Evolutionary conservation across 148 eudicot species (phyloP).

Genomic region (Vaccinium darrowii): DNA sequence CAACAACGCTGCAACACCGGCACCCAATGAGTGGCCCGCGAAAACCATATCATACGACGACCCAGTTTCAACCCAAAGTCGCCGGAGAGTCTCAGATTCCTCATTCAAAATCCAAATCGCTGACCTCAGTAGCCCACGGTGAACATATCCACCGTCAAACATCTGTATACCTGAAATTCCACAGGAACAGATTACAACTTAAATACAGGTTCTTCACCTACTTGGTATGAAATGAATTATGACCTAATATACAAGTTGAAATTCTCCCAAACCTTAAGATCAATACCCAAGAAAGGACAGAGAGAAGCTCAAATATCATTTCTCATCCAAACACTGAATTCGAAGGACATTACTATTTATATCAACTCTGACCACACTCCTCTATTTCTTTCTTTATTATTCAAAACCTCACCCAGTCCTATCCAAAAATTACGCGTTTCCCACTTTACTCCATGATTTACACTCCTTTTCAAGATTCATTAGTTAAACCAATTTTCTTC

Average conservation of each 20-base stretch:
- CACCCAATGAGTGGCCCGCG: conserved; percentile 27
- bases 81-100: conserved; percentile 57
- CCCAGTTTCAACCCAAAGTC: conserved; percentile 72
- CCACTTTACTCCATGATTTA: not conserved
- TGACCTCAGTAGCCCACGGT: conserved; percentile 74
- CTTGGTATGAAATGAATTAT: not conserved
- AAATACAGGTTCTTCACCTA: not conserved
- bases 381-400: not conserved
- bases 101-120: conserved; percentile 72
- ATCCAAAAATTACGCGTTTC: not conserved
- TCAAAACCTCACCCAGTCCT: not conserved
- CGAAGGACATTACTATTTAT: not conserved
- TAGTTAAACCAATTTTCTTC: not conserved
- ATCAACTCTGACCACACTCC: not conserved
- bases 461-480: not conserved
- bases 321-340: not conserved
- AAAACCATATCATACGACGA: conserved; percentile 49
- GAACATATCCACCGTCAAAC: conserved; percentile 95
- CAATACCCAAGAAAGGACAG: not conserved
- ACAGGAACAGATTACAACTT: not conserved
- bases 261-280: not conserved
- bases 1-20: conserved; percentile 26
- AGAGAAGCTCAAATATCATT: not conserved
- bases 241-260: not conserved
- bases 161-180: conserved; percentile 36